Base-by-base conservation (phyloP, 106 monocot genomes). In the Posidonia australis region DNA sequence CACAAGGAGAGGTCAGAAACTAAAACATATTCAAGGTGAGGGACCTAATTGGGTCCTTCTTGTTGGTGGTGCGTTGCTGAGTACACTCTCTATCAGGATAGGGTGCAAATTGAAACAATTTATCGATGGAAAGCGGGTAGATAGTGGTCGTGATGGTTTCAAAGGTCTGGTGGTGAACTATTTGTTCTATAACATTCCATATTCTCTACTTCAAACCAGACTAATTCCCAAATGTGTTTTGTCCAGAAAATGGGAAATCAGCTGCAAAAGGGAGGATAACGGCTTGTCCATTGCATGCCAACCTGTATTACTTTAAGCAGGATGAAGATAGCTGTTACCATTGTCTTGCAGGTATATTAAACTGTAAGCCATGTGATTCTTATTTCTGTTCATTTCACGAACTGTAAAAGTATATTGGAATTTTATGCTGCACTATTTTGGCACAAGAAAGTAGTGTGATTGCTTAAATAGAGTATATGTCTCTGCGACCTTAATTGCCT, bases 1-100 rank as follows among this genome's bases (percentile, higher is more conserved):
- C 27, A 68, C 65, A 56, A 71, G 68, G 54, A 80, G 79, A 76
- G 49, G 67, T 56, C 69, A 73, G 29, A 79, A 69, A 46, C 17
- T 63, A 55, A 74, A 76, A 2, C 73, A 77, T 30, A 16, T 73
- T 44, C 85, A 82, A 76, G 65, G 65, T 43, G 79, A 83, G 9
- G 79, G 81, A 24, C 79, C 90, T 68, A 90, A 90, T 67, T 94
- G 89, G 94, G 67, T 90, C 22, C 74, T 94, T 66, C 70, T 94
- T 69, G 74, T 77, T 55, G 94, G 94, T 45, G 80, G 89, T 42
- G 90, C 86, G 5, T 74, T 94, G 67, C 55, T 90, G 28, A 86
- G 86, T 72, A 86, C 90, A 26, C 32, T 90, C 17, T 81, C 86
- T 11, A 58, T 90, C 30, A 86, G 72, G 63, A 73, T 90, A 63